Conservation (phyloP, 2,329 filamentous ascomycete genomes). For the Sclerotinia trifoliorum region DNA sequence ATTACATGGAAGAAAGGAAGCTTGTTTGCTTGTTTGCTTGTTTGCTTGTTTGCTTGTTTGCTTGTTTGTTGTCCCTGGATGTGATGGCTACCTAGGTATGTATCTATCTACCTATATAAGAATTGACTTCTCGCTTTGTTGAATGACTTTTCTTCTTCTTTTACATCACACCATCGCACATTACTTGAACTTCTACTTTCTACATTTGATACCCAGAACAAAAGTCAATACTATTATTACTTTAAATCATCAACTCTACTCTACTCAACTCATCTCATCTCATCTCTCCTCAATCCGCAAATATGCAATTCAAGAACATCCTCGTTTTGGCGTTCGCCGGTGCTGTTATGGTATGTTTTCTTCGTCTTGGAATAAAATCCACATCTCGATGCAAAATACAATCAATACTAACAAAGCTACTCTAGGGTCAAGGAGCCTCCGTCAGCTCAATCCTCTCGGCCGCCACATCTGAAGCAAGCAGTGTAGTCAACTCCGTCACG, state of each 20-base stretch:
- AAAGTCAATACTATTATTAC: too few species aligned
- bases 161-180: too few species aligned
- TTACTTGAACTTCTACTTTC: too few species aligned
- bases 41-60: background rate
- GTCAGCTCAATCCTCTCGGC: constrained; percentile 13
- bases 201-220: background rate
- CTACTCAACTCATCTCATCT: too few species aligned
- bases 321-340: constrained; percentile 35
- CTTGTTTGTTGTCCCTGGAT: background rate
- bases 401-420: background rate
- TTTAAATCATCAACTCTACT: background rate
- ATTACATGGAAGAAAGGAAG: too few species aligned
- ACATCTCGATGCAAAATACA: background rate
- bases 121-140: background rate
- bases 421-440: constrained; percentile 27
- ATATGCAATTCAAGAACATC: constrained; percentile 38
- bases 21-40: background rate
- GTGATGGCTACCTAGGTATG: too few species aligned
- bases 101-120: background rate
- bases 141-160: background rate
- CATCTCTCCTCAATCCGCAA: constrained; percentile 7
- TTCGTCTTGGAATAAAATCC: background rate
- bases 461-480: constrained; percentile 8
- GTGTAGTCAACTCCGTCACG: background rate
- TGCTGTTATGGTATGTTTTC: constrained; percentile 28